phyloP scores from a whole-genome alignment of 2,329 filamentous ascomycete genomes.

The Scleromitrula shiraiana region DNA sequence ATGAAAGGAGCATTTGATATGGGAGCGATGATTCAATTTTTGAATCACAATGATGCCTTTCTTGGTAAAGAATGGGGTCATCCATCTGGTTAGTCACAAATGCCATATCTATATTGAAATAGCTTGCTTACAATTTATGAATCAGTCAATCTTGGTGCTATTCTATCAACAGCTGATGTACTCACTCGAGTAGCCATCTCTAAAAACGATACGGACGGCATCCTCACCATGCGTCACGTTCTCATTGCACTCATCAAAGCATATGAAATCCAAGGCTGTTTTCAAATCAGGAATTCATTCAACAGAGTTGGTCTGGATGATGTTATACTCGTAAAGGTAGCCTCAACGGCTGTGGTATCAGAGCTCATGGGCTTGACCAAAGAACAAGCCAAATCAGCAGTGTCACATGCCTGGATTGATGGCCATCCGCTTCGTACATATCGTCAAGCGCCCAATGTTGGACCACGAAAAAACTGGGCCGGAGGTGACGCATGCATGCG shows the following conservation, averaged over 20 bases:
- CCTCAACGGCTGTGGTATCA: conserved; percentile 32
- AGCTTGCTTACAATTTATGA: neutral
- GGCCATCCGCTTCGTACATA: conserved; percentile 31
- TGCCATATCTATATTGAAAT: neutral
- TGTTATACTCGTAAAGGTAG: conserved; percentile 35
- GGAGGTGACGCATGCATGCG: conserved; percentile 34
- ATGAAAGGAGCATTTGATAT: conserved; percentile 34
- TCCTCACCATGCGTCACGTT: conserved; percentile 30
- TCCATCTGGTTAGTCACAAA: conserved; percentile 27
- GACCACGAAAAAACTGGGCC: conserved; percentile 36
- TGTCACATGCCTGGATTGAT: conserved; percentile 36
- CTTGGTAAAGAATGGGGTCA: conserved; percentile 36
- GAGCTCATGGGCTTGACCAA: conserved; percentile 32
- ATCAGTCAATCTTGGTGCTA: conserved; percentile 34
- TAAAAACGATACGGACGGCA: conserved; percentile 4
- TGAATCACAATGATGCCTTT: conserved; percentile 37
- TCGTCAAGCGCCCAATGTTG: conserved; percentile 30
- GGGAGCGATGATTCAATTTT: conserved; percentile 32
- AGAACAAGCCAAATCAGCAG: conserved; percentile 29
- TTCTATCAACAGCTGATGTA: conserved; percentile 30
- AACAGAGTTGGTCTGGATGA: conserved; percentile 36
- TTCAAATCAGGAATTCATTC: conserved; percentile 32
- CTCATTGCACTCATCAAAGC: conserved; percentile 33
- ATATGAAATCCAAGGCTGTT: conserved; percentile 36
- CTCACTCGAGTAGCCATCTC: conserved; percentile 1